These are phyloP conservation scores for Coemansia sp. DNA, from an alignment of 192 early-diverging fungal genomes.

Conservation along the genomic window DNA sequence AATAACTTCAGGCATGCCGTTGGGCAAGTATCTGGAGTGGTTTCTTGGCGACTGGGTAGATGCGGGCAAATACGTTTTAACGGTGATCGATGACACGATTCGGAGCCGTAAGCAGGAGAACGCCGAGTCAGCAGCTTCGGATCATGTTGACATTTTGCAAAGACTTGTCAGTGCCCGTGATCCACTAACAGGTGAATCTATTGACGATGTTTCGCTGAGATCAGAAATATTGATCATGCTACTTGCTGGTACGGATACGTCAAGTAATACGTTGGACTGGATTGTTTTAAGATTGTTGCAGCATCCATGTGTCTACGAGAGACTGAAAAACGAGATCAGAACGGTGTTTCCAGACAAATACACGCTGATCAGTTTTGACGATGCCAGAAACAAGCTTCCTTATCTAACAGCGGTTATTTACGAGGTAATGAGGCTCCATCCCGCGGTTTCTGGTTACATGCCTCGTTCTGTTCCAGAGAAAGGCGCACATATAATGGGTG, in stretches of 20 bases:
- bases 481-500: slow-evolving; percentile 12
- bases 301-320: slow-evolving; percentile 20
- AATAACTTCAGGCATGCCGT: slow-evolving; percentile 4
- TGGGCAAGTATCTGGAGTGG: slow-evolving; percentile 19
- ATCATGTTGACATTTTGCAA: slow-evolving; percentile 43
- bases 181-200: slow-evolving; percentile 22
- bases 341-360: slow-evolving; percentile 12
- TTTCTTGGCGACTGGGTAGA: background rate
- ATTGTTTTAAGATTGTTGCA: slow-evolving; percentile 34
- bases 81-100: slow-evolving; percentile 12
- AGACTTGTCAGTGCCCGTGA: slow-evolving; percentile 43
- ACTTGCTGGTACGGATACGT: slow-evolving; percentile 51
- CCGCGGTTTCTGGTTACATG: slow-evolving; percentile 22
- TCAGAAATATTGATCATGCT: slow-evolving; percentile 34
- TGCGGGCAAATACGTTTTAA: slow-evolving; percentile 8
- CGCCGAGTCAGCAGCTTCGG: background rate
- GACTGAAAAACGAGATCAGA: slow-evolving; percentile 32
- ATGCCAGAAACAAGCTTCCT: slow-evolving; percentile 20
- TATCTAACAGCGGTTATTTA: slow-evolving; percentile 43
- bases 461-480: slow-evolving; percentile 26
- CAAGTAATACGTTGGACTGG: slow-evolving; percentile 48
- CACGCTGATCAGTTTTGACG: slow-evolving; percentile 19
- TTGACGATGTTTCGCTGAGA: slow-evolving; percentile 12
- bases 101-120: background rate
- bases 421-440: slow-evolving; percentile 44